Conservation (phyloP, 176 grass and related monocot genomes). For the Avena atlantica region DNA sequence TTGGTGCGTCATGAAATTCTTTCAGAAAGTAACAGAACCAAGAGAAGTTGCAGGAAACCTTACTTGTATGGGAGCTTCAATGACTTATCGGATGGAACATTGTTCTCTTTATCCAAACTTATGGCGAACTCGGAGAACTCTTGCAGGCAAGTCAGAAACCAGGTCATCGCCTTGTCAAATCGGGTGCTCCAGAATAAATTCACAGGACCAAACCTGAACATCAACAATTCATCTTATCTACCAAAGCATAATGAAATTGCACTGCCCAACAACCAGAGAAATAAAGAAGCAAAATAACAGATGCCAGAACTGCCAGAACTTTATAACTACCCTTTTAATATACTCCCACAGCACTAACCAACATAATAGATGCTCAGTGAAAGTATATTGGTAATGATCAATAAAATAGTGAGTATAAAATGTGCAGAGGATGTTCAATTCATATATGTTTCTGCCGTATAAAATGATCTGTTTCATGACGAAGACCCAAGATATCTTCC, state of each 20-base stretch:
- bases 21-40: background rate
- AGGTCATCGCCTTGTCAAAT: constrained; percentile 98
- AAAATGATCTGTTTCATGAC: background rate
- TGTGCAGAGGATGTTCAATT: background rate
- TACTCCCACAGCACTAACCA: background rate
- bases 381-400: background rate
- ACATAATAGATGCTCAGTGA: background rate
- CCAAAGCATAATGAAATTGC: background rate
- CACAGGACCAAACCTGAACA: constrained; percentile 93
- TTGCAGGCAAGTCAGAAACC: constrained; percentile 93
- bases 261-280: background rate
- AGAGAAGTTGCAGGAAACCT: constrained; percentile 32
- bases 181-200: constrained; percentile 99
- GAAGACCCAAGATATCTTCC: background rate
- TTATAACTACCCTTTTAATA: background rate
- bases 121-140: constrained; percentile 89
- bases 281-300: background rate
- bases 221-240: constrained; percentile 14
- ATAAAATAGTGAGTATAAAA: constrained; percentile 14
- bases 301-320: background rate
- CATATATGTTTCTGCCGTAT: background rate
- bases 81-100: constrained; percentile 89
- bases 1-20: background rate
- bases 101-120: constrained; percentile 84
- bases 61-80: constrained; percentile 96